Percentiles rank a stretch among this genome's conserved stretches.
These are phyloP conservation scores for Pyrenophora graminea DNA, from an alignment of 2,329 filamentous ascomycete species.

Conservation along the genomic window DNA sequence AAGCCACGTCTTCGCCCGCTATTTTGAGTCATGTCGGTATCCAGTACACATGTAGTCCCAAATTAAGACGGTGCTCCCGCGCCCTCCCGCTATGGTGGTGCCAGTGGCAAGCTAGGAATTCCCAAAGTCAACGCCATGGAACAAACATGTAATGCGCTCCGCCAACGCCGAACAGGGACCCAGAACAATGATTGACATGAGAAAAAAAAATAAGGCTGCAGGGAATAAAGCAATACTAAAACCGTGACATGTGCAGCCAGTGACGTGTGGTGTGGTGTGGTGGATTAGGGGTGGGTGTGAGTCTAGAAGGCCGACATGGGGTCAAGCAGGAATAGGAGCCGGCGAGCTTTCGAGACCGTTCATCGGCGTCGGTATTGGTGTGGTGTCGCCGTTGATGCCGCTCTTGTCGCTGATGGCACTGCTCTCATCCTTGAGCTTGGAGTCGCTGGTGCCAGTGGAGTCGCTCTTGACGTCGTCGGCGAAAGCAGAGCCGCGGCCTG, in stretches of 20 bases:
- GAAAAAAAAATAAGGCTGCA: constrained; percentile 17
- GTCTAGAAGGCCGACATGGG: not conserved
- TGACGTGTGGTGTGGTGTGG: not conserved
- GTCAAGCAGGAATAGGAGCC: constrained; percentile 44
- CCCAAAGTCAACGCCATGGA: constrained; percentile 22
- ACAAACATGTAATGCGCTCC: constrained; percentile 23
- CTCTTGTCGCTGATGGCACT: constrained; percentile 66
- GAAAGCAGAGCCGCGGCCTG: constrained; percentile 63
- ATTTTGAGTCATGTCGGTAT: not conserved
- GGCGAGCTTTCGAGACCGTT: constrained; percentile 57
- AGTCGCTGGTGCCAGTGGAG: constrained; percentile 59
- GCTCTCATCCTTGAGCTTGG: constrained; percentile 61
- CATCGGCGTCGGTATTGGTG: constrained; percentile 50
- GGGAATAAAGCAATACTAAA: constrained; percentile 1
- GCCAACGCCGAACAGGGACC: constrained; percentile 34
- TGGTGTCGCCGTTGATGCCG: constrained; percentile 55
- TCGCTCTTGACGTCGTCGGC: constrained; percentile 66
- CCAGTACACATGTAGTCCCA: constrained; percentile 7
- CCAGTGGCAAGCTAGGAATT: constrained; percentile 22
- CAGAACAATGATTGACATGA: constrained; percentile 15
- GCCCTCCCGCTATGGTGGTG: constrained; percentile 5
- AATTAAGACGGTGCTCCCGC: constrained; percentile 1
- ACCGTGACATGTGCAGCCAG: not conserved
- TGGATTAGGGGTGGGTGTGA: not conserved
- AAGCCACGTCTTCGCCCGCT: not conserved